A percentile compares a stretch with the other conserved stretches of the same genome.
Conservation (phyloP, 495 filamentous ascomycete genomes). For the Cercophora newfieldiana region DNA sequence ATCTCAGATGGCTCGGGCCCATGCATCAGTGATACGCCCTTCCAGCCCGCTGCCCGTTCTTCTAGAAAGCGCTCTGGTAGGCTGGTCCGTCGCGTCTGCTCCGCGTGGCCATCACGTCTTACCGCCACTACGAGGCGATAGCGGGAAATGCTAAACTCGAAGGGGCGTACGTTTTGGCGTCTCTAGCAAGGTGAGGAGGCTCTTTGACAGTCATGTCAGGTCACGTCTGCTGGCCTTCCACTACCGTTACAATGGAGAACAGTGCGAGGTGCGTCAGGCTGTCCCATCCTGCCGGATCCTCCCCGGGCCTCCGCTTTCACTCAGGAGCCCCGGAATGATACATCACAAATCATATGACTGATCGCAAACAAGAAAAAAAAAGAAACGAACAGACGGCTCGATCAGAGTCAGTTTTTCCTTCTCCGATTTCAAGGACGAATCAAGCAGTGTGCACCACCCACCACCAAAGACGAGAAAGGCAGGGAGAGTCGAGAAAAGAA, state of each 20-base stretch:
- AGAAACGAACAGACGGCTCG: not conserved
- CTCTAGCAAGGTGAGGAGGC: not conserved
- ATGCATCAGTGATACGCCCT: too few relatives aligned
- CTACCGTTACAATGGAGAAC: not conserved
- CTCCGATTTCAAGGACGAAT: not conserved
- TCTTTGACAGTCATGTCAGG: not conserved
- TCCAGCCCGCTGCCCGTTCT: not conserved
- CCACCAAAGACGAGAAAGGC: not conserved
- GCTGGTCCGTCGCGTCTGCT: not conserved
- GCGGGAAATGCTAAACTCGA: not conserved
- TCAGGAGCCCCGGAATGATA: not conserved
- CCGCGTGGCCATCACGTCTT: not conserved
- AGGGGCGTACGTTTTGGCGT: too few relatives aligned
- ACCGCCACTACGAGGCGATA: not conserved
- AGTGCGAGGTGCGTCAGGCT: not conserved
- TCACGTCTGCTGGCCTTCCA: not conserved
- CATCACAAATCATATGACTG: not conserved
- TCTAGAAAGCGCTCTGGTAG: not conserved
- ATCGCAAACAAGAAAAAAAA: constrained; percentile 2
- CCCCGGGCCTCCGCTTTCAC: not conserved
- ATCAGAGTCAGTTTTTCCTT: not conserved
- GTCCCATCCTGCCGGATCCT: not conserved
- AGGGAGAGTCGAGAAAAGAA: not conserved
- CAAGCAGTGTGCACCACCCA: not conserved
- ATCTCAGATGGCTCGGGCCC: not conserved